phyloP scores from a whole-genome alignment of 2,329 filamentous ascomycete genomes.

The Pseudocercospora ulei region DNA sequence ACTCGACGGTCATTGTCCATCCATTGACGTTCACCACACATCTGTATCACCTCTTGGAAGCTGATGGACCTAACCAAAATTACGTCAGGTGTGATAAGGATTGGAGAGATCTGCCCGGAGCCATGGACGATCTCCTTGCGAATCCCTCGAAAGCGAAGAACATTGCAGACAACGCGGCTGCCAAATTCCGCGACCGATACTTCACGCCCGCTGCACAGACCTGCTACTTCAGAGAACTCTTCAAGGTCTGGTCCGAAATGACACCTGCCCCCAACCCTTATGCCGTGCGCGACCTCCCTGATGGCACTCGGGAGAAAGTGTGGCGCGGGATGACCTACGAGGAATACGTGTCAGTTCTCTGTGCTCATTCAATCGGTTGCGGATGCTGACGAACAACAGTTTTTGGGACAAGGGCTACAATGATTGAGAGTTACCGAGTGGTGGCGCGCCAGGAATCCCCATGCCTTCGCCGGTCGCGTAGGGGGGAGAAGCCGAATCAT shows the following conservation, averaged over 20 bases:
- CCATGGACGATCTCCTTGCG: constrained; percentile 25
- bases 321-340: constrained; percentile 29
- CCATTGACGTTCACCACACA: constrained; percentile 30
- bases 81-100: constrained; percentile 29
- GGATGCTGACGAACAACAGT: constrained; percentile 8
- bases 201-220: constrained; percentile 28
- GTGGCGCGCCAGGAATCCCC: too few relatives aligned
- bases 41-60: constrained; percentile 28
- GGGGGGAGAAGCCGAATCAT: too few relatives aligned
- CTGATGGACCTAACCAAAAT: constrained; percentile 29
- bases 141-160: constrained; percentile 23
- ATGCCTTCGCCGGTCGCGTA: too few relatives aligned
- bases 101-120: constrained; percentile 27
- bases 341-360: constrained; percentile 26
- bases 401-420: constrained; percentile 19
- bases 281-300: constrained; percentile 11
- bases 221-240: constrained; percentile 31
- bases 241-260: constrained; percentile 30
- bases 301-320: constrained; percentile 21
- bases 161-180: constrained; percentile 25
- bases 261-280: constrained; percentile 26
- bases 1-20: constrained; percentile 30
- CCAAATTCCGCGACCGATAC: constrained; percentile 24
- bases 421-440: constrained; percentile 12
- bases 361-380: neutral